A percentile compares a stretch with the other conserved stretches of the same genome.
phyloP scores from a whole-genome alignment of 2,329 filamentous ascomycete species.

The Pseudocercospora macadamiae region DNA sequence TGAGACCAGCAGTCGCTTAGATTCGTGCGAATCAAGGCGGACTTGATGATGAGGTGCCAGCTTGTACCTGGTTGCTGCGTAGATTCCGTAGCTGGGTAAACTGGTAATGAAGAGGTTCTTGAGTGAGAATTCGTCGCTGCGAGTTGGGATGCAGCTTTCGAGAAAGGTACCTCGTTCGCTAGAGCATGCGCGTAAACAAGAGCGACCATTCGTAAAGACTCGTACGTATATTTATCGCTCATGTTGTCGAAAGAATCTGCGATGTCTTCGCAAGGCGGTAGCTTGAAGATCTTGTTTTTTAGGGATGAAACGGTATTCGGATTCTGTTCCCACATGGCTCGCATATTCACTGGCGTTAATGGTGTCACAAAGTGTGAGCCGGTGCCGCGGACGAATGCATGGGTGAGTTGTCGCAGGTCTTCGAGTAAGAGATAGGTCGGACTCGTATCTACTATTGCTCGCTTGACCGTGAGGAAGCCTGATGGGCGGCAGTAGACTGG shows the following conservation, averaged over 20 bases:
- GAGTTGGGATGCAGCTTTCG: slow-evolving; percentile 25
- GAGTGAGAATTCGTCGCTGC: neutral
- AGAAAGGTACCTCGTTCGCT: slow-evolving; percentile 27
- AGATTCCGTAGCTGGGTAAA: neutral
- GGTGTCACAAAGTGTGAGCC: slow-evolving; percentile 8
- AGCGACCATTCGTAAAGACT: slow-evolving; percentile 34
- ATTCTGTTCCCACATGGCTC: slow-evolving; percentile 13
- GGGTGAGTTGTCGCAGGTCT: slow-evolving; percentile 21
- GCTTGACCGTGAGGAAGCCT: slow-evolving; percentile 24
- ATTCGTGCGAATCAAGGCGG: slow-evolving; percentile 32
- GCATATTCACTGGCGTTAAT: slow-evolving; percentile 6
- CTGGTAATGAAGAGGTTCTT: neutral
- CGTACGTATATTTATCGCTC: slow-evolving; percentile 30
- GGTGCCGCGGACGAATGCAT: slow-evolving; percentile 18
- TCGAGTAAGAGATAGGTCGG: slow-evolving; percentile 23
- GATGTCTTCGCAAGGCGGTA: slow-evolving; percentile 9
- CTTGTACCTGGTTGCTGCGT: slow-evolving; percentile 4
- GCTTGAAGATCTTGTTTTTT: slow-evolving; percentile 23
- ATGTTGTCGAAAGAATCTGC: slow-evolving; percentile 17
- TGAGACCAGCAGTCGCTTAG: slow-evolving; percentile 38
- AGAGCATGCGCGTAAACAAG: slow-evolving; percentile 35
- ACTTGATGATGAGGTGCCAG: slow-evolving; percentile 31
- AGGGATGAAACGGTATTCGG: slow-evolving; percentile 8
- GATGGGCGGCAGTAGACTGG: slow-evolving; percentile 24
- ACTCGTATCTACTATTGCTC: slow-evolving; percentile 15